Evolutionary conservation across 306 rosid species (phyloP).

Genomic region (Pyrus pyrifolia): DNA sequence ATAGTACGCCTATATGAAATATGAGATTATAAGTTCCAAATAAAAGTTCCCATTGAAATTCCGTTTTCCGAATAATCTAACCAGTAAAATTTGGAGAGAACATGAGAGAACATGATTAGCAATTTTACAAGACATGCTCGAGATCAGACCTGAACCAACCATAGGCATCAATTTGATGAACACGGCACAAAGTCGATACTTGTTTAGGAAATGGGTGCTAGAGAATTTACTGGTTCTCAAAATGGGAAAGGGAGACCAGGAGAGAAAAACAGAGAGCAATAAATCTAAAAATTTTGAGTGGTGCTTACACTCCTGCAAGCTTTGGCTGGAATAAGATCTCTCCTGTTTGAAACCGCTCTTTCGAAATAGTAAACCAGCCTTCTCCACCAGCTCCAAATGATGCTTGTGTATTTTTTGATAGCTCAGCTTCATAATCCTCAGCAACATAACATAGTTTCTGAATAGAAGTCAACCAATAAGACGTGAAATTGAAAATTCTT

Average conservation of each 20-base stretch:
- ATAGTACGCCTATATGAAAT: constrained; percentile 51
- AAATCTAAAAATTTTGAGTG: not conserved
- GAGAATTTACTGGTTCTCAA: not conserved
- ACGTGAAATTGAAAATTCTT: not conserved
- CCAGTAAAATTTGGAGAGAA: not conserved
- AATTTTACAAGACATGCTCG: not conserved
- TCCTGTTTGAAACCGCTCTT: constrained; percentile 87
- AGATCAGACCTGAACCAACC: constrained; percentile 44
- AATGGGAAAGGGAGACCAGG: not conserved
- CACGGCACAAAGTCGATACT: not conserved
- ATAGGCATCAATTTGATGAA: constrained; percentile 19
- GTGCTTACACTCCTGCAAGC: constrained; percentile 77
- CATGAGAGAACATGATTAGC: not conserved
- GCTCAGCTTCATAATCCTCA: constrained; percentile 81
- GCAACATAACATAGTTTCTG: constrained; percentile 90
- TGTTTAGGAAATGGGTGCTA: not conserved
- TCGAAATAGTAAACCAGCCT: constrained; percentile 71
- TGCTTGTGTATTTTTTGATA: constrained; percentile 50
- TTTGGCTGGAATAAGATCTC: constrained; percentile 80
- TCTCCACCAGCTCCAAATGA: constrained; percentile 59
- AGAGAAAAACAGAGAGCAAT: not conserved
- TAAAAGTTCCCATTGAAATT: not conserved
- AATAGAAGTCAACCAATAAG: constrained; percentile 1
- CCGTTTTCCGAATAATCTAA: not conserved
- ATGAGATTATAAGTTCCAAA: not conserved